These are phyloP conservation scores for Xylaria flabelliformis DNA, from an alignment of 495 filamentous ascomycete species.

Conservation along the genomic window DNA sequence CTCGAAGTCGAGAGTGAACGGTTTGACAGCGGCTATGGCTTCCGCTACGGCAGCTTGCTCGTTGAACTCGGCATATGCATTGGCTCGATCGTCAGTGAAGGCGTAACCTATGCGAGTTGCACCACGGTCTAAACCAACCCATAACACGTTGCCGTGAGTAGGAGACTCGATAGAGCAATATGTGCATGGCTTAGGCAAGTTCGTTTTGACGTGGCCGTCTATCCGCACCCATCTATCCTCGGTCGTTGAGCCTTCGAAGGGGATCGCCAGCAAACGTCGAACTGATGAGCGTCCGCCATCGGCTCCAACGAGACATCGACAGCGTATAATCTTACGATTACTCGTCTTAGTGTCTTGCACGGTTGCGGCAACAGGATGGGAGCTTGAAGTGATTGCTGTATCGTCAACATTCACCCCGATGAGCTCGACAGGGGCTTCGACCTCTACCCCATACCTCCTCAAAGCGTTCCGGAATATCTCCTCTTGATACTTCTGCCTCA, in stretches of 20 bases:
- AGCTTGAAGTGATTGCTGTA: constrained; percentile 31
- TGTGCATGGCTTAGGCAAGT: constrained; percentile 54
- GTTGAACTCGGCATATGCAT: constrained; percentile 45
- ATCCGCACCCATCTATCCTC: constrained; percentile 54
- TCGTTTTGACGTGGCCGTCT: constrained; percentile 50
- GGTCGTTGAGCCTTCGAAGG: constrained; percentile 51
- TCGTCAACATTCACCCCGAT: constrained; percentile 40
- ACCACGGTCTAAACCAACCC: constrained; percentile 43
- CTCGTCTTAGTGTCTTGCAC: constrained; percentile 31
- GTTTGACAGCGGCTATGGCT: constrained; percentile 43
- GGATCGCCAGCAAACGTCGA: constrained; percentile 45
- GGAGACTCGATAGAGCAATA: constrained; percentile 57
- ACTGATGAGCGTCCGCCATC: constrained; percentile 55
- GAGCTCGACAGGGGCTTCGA: constrained; percentile 47
- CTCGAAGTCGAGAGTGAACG: constrained; percentile 49
- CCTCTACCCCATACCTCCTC: constrained; percentile 34
- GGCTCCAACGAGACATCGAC: constrained; percentile 52
- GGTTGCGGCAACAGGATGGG: constrained; percentile 39
- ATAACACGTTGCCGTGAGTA: constrained; percentile 40
- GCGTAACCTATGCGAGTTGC: constrained; percentile 56
- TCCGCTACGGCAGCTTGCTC: constrained; percentile 41
- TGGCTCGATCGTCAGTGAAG: constrained; percentile 54
- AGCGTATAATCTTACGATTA: constrained; percentile 34
- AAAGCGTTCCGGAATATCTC: constrained; percentile 49
- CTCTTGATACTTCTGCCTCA: constrained; percentile 54